Conservation (phyloP, 768 basidiomycete genomes). For the Phallus indusiatus region DNA sequence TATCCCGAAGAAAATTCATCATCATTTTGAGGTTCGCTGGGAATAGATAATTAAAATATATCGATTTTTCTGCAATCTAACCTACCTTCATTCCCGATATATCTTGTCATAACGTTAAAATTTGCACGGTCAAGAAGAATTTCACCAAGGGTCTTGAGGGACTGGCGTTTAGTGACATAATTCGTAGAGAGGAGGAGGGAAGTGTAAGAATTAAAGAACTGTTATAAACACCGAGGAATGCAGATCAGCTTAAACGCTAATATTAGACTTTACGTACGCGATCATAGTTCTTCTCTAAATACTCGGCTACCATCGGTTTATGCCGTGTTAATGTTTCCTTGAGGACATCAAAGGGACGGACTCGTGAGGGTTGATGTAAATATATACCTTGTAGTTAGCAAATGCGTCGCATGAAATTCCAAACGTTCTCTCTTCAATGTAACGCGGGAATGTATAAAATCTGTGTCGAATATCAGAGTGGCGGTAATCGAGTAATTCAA, state of each 20-base stretch:
- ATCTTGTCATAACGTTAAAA: constrained; percentile 97
- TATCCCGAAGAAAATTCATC: constrained; percentile 98
- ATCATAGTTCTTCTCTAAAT: constrained; percentile 95
- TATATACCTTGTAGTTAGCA: constrained; percentile 69
- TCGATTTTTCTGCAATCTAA: not conserved
- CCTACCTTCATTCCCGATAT: constrained; percentile 74
- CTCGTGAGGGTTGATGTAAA: not conserved
- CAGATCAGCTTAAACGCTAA: not conserved
- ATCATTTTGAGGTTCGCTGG: constrained; percentile 93
- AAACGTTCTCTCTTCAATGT: constrained; percentile 96
- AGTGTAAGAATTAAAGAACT: constrained; percentile 97
- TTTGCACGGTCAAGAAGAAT: constrained; percentile 96
- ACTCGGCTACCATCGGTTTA: constrained; percentile 96
- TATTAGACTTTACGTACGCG: constrained; percentile 42
- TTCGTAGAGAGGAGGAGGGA: constrained; percentile 87
- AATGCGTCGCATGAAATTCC: constrained; percentile 98
- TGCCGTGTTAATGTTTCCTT: constrained; percentile 90
- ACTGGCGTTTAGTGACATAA: constrained; percentile 99
- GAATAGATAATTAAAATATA: not conserved
- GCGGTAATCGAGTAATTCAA: not conserved
- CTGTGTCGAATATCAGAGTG: constrained; percentile 30
- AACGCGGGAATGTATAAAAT: constrained; percentile 93
- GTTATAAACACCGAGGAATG: not conserved
- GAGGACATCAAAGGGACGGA: not conserved
- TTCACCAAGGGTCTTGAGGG: constrained; percentile 94